Base-by-base conservation (phyloP, 164 flowering plant species). In the Stephania yunnanensis region DNA sequence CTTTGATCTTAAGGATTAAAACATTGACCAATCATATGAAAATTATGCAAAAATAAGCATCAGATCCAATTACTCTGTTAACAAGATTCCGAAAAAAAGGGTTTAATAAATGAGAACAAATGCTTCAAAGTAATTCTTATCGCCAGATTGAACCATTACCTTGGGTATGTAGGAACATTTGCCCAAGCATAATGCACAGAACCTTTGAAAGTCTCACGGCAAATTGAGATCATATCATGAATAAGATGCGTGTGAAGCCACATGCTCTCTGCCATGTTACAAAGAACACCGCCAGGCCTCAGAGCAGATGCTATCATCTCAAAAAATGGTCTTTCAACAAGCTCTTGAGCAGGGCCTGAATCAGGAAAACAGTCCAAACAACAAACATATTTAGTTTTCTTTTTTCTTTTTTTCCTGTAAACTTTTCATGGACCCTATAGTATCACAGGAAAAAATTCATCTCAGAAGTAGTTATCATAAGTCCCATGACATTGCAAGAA, bases 211-310 rank as follows among this genome's bases (percentile, higher is more conserved):
- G 85, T 87, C 82, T 88, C 87, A 30, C 85, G 93, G 77, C 99
- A 96, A 79, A 86, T 81, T 55, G 91, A 84, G 55, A 94, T 74
- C 91, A 91, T 91, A 74, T 91, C 97, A 71, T 91, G 82, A 76
- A 96, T 96, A 69, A 96, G 93, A 86, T 96, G 98, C n/a, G 97
- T 96, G 73, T 94, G 98, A 22, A 96, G 98, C 99, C 99, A 96
- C 98, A 96, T 89, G 72, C 99, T 94, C 69, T 96, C 99, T 1
- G 95, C 97, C 97, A 91, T 91, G 84, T 83, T 94, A 82, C 97
- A 94, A 68, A 94, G 92, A 25, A 96, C 97, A 76, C 99, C 99
- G 70, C 99, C 99, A 36, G 97, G 97, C 84, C 91, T 90, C 64
- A 96, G 78, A 17, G 98, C 94, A 81, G 85, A 84, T 10, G 99